Evolutionary conservation across 768 basidiomycete species (phyloP).

Genomic region (Tephrocybe rancida): DNA sequence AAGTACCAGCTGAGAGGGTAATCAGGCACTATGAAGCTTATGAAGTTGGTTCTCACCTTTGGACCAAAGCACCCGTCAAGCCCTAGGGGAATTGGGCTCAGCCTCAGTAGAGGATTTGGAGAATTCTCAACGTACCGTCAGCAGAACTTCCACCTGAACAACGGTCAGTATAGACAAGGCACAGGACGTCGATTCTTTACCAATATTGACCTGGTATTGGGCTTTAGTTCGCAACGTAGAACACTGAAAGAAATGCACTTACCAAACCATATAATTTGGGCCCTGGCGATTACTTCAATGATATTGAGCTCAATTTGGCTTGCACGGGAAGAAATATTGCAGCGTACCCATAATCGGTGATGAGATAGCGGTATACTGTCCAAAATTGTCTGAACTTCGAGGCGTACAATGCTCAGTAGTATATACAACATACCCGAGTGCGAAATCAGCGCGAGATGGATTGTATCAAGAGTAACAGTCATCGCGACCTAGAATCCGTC

Average conservation of each 20-base stretch:
- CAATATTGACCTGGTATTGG: conserved; percentile 6
- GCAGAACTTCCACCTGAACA: conserved; percentile 4
- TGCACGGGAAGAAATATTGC: not conserved
- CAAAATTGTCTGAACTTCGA: too few species aligned
- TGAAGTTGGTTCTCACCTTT: not conserved
- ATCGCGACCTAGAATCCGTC: not conserved
- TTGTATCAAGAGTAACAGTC: not conserved
- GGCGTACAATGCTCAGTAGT: too few species aligned
- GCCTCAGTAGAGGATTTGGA: not conserved
- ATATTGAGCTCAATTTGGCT: not conserved
- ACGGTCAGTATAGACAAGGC: not conserved
- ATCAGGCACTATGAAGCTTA: not conserved
- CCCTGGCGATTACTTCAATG: not conserved
- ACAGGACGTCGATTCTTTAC: not conserved
- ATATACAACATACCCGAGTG: not conserved
- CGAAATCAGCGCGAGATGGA: conserved; percentile 1
- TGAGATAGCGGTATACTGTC: conserved; percentile 10
- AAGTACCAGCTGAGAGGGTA: not conserved
- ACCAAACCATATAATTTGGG: not conserved
- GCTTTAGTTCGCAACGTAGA: too few species aligned
- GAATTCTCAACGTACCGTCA: conserved; percentile 5
- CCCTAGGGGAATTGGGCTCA: not conserved
- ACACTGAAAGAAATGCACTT: not conserved
- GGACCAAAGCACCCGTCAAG: conserved; percentile 6
- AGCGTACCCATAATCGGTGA: conserved; percentile 2